Base-by-base conservation (phyloP, 1,139 yeast genomes). In the Hansenula sp. region DNA sequence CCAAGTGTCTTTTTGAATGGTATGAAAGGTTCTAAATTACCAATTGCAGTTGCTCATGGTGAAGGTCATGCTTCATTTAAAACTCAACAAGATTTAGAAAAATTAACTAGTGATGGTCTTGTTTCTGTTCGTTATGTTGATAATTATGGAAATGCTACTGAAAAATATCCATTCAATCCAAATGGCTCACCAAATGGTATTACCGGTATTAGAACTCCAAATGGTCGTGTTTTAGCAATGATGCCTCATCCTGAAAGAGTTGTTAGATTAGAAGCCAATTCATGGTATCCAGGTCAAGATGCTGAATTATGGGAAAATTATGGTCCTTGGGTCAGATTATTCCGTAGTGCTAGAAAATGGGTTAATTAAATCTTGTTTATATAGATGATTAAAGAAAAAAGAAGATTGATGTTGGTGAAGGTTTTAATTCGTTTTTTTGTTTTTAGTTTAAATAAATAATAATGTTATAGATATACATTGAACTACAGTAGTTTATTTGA, bases 191-290 rank as follows among this genome's bases (percentile, higher is more conserved):
- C 94, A 40, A 78, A 77, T 44, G 98, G 96, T 68, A 87, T 94
- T 60, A 87, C 97, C 36, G 99, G 97, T 74, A 80, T 94, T 49
- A 76, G 86, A 51, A 81, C 93, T 42, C 87, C 86, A 46, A 88
- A 88, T 61, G 99, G 99, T 54, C 82, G 99, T 66, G 97, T 94
- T 5, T 73, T 94, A 59, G 98, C 98, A 3, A 81, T 94, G 90
- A 94, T 94, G 99, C 99, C 99, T 40, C 99, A 94, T 64, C 99
- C 99, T 24, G 99, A 94, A 69, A 88, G 99, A 71, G 94, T 89
- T 40, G 77, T 84, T 47, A 79, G 96, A 69, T 72, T 81, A 61
- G 96, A 88, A 66, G 73, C 95, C 48, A 91, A 91, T 70, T 89
- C 97, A 9, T 93, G 90, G 82, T 88, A 88, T 62, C 97, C 98